A percentile compares a stretch with the other conserved stretches of the same genome.
phyloP scores from a whole-genome alignment of 129 eudicot genomes.

The Helianthus tuberosus region DNA sequence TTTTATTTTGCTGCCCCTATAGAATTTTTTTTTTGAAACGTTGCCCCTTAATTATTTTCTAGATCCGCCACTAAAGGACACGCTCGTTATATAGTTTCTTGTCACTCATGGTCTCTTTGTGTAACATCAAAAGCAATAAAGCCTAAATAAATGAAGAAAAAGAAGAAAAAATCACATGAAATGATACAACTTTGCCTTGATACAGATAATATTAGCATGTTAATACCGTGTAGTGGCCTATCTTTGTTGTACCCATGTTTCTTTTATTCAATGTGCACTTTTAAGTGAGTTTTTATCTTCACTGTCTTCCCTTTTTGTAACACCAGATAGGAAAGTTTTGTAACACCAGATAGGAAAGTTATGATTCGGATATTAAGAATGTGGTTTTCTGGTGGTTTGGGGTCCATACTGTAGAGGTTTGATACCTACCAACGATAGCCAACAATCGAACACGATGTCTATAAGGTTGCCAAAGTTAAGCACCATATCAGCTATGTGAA shows the following conservation, averaged over 20 bases:
- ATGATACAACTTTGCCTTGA: not conserved
- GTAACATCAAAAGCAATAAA: not conserved
- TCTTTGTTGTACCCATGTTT: not conserved
- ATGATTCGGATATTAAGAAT: not conserved
- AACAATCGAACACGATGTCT: too few relatives aligned
- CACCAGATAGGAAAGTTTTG: too few relatives aligned
- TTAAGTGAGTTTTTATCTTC: constrained; percentile 1
- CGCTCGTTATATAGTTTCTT: not conserved
- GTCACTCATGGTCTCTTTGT: not conserved
- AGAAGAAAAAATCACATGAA: not conserved
- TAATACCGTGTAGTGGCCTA: not conserved
- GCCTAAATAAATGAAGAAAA: not conserved
- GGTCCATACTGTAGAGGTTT: not conserved
- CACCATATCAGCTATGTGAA: too few relatives aligned
- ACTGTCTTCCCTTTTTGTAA: not conserved
- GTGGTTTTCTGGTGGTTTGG: not conserved
- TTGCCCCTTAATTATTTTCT: too few relatives aligned
- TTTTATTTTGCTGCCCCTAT: too few relatives aligned
- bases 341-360: constrained; percentile 9
- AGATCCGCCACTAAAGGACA: too few relatives aligned
- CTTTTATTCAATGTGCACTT: not conserved
- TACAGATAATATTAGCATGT: not conserved
- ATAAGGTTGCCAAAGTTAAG: too few relatives aligned
- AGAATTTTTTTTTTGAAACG: too few relatives aligned
- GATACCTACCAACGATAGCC: not conserved